Evolutionary conservation across 2,329 filamentous ascomycete genomes (phyloP).

Genomic region (Ilyonectria sp.): DNA sequence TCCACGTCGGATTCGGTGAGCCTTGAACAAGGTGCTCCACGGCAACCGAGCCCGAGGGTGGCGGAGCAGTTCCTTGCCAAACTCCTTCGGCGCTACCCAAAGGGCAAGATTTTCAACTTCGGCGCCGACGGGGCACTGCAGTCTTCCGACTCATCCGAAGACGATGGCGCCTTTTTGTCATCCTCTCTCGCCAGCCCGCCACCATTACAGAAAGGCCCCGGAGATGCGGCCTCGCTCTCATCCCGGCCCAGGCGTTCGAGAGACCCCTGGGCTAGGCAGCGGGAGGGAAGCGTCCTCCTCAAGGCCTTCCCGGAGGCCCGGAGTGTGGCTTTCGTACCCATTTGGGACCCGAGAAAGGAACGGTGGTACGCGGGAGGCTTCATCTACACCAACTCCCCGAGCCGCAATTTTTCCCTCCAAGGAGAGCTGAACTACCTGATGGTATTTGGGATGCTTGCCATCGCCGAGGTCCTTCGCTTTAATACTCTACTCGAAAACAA

Average conservation of each 20-base stretch:
- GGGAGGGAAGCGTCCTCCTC: slow-evolving; percentile 47
- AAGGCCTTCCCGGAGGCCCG: slow-evolving; percentile 59
- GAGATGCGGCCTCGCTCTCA: not conserved
- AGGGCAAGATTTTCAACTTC: slow-evolving; percentile 63
- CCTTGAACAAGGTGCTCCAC: slow-evolving; percentile 48
- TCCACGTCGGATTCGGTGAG: slow-evolving; percentile 54
- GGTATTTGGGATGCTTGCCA: slow-evolving; percentile 68
- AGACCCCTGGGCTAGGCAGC: slow-evolving; percentile 30
- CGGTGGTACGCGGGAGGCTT: slow-evolving; percentile 67
- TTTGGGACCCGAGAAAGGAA: slow-evolving; percentile 63
- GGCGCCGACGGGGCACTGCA: slow-evolving; percentile 55
- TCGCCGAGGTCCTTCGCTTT: slow-evolving; percentile 68
- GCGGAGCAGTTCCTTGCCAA: slow-evolving; percentile 57
- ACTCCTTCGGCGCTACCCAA: slow-evolving; percentile 61
- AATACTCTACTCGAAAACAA: slow-evolving; percentile 56
- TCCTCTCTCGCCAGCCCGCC: not conserved
- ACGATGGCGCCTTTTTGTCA: slow-evolving; percentile 18
- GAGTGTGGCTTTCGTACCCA: slow-evolving; percentile 63
- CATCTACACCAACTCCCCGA: slow-evolving; percentile 61
- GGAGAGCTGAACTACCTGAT: slow-evolving; percentile 67
- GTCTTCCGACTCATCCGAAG: slow-evolving; percentile 49
- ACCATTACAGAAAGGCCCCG: not conserved
- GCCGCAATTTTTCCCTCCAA: slow-evolving; percentile 60
- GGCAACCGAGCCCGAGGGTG: slow-evolving; percentile 42
- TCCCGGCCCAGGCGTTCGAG: not conserved